A percentile compares a stretch with the other conserved stretches of the same genome.
Evolutionary conservation across 129 eudicot genomes (phyloP).

Genomic region (Kitagawia praeruptora): DNA sequence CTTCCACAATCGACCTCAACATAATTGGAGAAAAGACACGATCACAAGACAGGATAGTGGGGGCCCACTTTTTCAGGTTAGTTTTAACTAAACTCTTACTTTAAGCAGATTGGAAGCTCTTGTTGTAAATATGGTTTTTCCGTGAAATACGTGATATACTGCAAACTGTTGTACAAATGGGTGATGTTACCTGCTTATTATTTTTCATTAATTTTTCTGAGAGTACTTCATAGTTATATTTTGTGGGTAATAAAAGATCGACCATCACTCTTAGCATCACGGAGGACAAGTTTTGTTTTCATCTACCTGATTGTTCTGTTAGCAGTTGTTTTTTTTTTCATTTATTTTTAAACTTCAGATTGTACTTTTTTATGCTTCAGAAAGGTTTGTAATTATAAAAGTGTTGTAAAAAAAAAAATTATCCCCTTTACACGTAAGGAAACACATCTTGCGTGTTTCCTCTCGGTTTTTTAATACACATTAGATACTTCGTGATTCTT

Average conservation of each 20-base stretch:
- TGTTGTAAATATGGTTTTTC: neutral
- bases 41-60: slow-evolving; percentile 82
- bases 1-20: slow-evolving; percentile 85
- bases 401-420: too few relatives aligned
- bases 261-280: neutral
- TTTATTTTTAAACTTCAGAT: neutral
- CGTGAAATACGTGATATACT: neutral
- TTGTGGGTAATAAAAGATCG: neutral
- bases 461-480: neutral
- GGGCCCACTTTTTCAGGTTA: slow-evolving; percentile 99
- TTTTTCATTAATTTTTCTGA: neutral
- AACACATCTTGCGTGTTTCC: neutral
- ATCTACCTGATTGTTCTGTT: neutral
- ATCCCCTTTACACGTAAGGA: neutral
- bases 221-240: neutral
- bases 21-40: slow-evolving; percentile 62
- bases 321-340: neutral
- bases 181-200: neutral
- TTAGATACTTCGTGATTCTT: neutral
- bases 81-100: slow-evolving; percentile 13
- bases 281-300: neutral
- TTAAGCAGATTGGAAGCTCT: neutral
- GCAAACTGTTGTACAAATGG: neutral
- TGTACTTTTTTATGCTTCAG: neutral
- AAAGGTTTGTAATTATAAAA: neutral